phyloP scores from a whole-genome alignment of 768 basidiomycete species.

The Multifurca ochricompacta region DNA sequence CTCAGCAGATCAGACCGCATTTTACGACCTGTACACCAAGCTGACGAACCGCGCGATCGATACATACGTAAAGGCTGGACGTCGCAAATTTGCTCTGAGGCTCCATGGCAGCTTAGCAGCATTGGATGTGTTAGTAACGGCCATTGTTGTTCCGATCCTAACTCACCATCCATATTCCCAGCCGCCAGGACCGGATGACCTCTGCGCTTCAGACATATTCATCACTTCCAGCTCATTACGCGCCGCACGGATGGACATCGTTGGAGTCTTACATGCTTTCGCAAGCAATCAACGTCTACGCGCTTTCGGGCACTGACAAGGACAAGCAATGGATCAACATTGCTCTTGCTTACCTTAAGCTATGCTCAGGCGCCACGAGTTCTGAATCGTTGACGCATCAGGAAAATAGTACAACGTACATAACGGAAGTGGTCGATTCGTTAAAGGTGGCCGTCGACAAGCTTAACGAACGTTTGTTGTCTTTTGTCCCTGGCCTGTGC shows the following conservation, averaged over 20 bases:
- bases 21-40: slow-evolving; percentile 70
- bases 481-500: background rate
- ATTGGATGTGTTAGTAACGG: slow-evolving; percentile 67
- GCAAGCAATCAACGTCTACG: slow-evolving; percentile 62
- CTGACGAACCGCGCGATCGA: slow-evolving; percentile 80
- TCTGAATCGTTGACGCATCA: slow-evolving; percentile 47
- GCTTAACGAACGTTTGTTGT: slow-evolving; percentile 45
- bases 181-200: slow-evolving; percentile 57
- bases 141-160: background rate
- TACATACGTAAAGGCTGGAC: slow-evolving; percentile 73
- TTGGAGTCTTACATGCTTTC: slow-evolving; percentile 75
- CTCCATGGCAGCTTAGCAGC: slow-evolving; percentile 82
- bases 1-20: slow-evolving; percentile 46
- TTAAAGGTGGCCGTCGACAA: slow-evolving; percentile 41
- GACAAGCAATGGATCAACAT: slow-evolving; percentile 79
- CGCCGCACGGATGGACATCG: slow-evolving; percentile 73
- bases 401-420: slow-evolving; percentile 43
- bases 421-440: slow-evolving; percentile 41
- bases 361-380: slow-evolving; percentile 49
- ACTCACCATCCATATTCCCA: slow-evolving; percentile 27
- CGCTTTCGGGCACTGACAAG: slow-evolving; percentile 43
- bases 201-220: slow-evolving; percentile 64
- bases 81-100: slow-evolving; percentile 79
- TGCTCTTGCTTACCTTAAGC: slow-evolving; percentile 67
- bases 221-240: slow-evolving; percentile 81